Percentiles rank a stretch among this genome's conserved stretches.
Evolutionary conservation across 2,329 filamentous ascomycete genomes (phyloP).

Genomic region (Beauveria medogensis): DNA sequence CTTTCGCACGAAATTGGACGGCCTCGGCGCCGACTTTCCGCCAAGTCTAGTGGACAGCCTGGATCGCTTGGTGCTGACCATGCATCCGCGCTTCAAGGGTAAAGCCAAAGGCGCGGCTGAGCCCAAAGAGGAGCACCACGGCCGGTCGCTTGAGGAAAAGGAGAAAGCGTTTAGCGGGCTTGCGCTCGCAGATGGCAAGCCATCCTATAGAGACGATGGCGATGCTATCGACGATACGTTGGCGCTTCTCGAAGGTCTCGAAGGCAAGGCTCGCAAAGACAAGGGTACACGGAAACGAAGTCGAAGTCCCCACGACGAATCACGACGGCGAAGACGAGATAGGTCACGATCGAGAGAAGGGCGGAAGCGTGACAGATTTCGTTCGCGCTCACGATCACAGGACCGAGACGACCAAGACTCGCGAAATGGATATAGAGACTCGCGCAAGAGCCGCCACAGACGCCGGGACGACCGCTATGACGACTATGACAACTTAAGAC

Average conservation of each 20-base stretch:
- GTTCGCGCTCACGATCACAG: slow-evolving; percentile 31
- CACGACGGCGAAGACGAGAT: slow-evolving; percentile 32
- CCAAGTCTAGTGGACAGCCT: slow-evolving; percentile 83
- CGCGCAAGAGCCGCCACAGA: slow-evolving; percentile 27
- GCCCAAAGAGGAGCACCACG: slow-evolving; percentile 31
- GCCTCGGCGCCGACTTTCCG: slow-evolving; percentile 74
- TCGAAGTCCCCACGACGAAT: slow-evolving; percentile 47
- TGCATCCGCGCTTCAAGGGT: slow-evolving; percentile 83
- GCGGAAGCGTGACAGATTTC: slow-evolving; percentile 25
- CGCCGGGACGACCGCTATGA: slow-evolving; percentile 33
- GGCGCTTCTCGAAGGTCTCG: slow-evolving; percentile 79
- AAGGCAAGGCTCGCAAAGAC: slow-evolving; percentile 52
- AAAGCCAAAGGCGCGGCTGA: slow-evolving; percentile 35
- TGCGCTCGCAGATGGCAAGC: slow-evolving; percentile 70
- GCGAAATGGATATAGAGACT: slow-evolving; percentile 26
- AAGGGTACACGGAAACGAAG: slow-evolving; percentile 47
- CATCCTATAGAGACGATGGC: slow-evolving; percentile 26
- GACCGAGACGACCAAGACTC: slow-evolving; percentile 39
- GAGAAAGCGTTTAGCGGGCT: slow-evolving; percentile 85
- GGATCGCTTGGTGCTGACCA: slow-evolving; percentile 76
- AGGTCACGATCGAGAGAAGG: slow-evolving; percentile 36
- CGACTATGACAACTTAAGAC: slow-evolving; percentile 53
- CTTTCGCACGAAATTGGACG: slow-evolving; percentile 69
- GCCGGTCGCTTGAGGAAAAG: slow-evolving; percentile 57
- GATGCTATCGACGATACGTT: slow-evolving; percentile 89